These are phyloP conservation scores for Myxozyma kluyveri DNA, from an alignment of 805 yeast genomes.

Conservation along the genomic window DNA sequence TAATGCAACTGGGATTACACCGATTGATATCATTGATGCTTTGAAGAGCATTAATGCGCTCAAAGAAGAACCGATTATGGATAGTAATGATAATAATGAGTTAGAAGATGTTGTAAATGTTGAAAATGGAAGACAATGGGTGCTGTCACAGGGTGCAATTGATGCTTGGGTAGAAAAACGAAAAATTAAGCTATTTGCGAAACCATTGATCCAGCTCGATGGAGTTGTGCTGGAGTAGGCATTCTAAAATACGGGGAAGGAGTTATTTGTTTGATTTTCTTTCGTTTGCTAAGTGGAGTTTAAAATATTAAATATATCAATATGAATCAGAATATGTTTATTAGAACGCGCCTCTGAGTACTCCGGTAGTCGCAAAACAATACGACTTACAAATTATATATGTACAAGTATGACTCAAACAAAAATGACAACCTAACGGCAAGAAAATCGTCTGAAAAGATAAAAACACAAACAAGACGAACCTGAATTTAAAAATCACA, in stretches of 20 bases:
- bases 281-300: too few relatives aligned
- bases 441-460: not conserved
- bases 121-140: not conserved
- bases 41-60: slow-evolving; percentile 36
- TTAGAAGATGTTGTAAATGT: not conserved
- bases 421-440: too few relatives aligned
- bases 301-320: too few relatives aligned
- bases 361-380: too few relatives aligned
- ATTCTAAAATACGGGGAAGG: too few relatives aligned
- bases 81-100: not conserved
- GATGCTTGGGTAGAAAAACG: slow-evolving; percentile 13
- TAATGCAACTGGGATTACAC: slow-evolving; percentile 38
- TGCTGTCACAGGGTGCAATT: slow-evolving; percentile 8
- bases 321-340: too few relatives aligned
- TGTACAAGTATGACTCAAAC: too few relatives aligned
- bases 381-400: too few relatives aligned
- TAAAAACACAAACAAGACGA: not conserved
- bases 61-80: not conserved
- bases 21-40: slow-evolving; percentile 38
- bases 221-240: not conserved
- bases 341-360: too few relatives aligned
- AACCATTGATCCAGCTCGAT: slow-evolving; percentile 12
- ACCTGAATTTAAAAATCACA: not conserved
- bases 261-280: too few relatives aligned
- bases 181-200: slow-evolving; percentile 3